phyloP scores from a whole-genome alignment of 2,329 filamentous ascomycete species.

The Fusarium nelsonii region DNA sequence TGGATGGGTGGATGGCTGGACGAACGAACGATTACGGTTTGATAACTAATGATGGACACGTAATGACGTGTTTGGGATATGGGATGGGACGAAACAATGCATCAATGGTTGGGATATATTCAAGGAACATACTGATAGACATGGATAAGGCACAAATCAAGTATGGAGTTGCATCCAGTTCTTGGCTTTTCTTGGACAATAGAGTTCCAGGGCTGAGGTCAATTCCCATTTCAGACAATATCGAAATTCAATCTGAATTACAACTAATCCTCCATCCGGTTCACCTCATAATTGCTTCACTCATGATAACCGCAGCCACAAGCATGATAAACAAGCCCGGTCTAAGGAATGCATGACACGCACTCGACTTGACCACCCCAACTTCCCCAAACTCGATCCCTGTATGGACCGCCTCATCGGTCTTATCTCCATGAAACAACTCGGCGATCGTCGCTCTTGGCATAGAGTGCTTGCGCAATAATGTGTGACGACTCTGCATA shows the following conservation, averaged over 20 bases:
- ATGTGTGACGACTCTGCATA: conserved; percentile 10
- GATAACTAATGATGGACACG: conserved; percentile 40
- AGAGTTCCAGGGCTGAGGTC: neutral
- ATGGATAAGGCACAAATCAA: conserved; percentile 15
- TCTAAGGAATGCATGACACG: conserved; percentile 3
- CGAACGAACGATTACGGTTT: conserved; percentile 43
- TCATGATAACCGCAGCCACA: neutral
- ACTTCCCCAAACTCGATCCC: conserved; percentile 38
- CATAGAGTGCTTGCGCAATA: conserved; percentile 35
- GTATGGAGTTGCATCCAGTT: conserved; percentile 9
- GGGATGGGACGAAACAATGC: conserved; percentile 4
- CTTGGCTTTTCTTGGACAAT: neutral
- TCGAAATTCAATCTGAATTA: conserved; percentile 3
- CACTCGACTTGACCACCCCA: conserved; percentile 19
- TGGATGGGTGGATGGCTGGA: conserved; percentile 27
- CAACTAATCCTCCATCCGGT: neutral
- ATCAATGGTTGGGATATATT: conserved; percentile 11
- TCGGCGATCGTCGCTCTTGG: conserved; percentile 16
- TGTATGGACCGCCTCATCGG: conserved; percentile 3
- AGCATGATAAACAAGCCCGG: conserved; percentile 8
- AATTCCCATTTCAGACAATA: neutral
- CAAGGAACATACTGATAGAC: conserved; percentile 20
- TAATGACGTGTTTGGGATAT: conserved; percentile 30
- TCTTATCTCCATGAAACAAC: conserved; percentile 5
- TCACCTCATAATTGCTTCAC: neutral